Evolutionary conservation across 176 grass and related monocot genomes (phyloP).

Genomic region (Avena insularis): DNA sequence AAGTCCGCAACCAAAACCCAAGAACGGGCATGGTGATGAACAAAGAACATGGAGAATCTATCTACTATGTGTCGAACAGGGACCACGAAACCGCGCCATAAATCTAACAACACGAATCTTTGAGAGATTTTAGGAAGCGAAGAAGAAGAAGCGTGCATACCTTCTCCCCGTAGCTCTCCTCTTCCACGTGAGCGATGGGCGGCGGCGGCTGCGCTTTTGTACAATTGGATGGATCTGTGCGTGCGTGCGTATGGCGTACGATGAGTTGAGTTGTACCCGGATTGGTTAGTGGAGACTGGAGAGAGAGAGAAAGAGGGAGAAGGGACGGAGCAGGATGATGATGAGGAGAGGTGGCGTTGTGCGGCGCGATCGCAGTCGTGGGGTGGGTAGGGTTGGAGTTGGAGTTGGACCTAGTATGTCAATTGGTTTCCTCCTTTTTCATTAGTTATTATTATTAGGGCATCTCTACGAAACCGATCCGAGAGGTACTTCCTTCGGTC

Average conservation of each 20-base stretch:
- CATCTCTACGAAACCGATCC: too few species aligned
- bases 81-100: not conserved
- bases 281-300: not conserved
- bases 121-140: not conserved
- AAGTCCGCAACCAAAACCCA: not conserved
- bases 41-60: not conserved
- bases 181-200: conserved; percentile 23
- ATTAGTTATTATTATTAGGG: too few species aligned
- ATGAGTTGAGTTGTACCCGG: conserved; percentile 9
- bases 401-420: not conserved
- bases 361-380: conserved; percentile 6
- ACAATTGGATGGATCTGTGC: conserved; percentile 14
- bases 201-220: conserved; percentile 27
- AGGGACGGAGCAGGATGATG: not conserved
- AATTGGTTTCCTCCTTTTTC: not conserved
- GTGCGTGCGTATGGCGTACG: not conserved
- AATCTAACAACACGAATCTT: not conserved
- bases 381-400: not conserved
- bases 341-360: not conserved
- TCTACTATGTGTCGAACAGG: not conserved
- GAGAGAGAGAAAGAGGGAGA: not conserved
- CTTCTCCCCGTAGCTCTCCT: conserved; percentile 1
- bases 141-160: not conserved
- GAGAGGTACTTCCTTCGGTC: too few species aligned
- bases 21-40: not conserved